Evolutionary conservation across 805 yeast species (phyloP).

Genomic region (Tetrapisispora phaffii): DNA sequence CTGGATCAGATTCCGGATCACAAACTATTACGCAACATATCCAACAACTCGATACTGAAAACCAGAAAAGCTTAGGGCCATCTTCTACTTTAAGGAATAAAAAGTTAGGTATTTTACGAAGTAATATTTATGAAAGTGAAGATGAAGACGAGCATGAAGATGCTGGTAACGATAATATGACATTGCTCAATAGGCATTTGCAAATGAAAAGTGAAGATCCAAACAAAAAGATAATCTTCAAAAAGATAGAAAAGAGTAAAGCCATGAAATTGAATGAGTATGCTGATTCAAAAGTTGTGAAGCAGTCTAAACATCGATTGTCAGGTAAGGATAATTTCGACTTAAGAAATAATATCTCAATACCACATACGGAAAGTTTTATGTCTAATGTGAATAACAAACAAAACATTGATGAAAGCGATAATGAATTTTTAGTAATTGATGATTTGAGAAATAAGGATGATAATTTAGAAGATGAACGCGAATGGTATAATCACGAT

Average conservation of each 20-base stretch:
- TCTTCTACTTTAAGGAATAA: background rate
- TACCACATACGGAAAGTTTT: background rate
- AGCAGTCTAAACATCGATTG: background rate
- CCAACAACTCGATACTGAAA: background rate
- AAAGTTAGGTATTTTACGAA: too few species aligned
- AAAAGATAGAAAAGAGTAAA: slow-evolving; percentile 10
- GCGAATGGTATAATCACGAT: slow-evolving; percentile 28
- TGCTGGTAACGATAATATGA: background rate
- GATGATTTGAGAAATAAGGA: background rate
- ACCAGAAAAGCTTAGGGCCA: background rate
- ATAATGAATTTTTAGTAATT: background rate
- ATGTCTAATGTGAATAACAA: background rate
- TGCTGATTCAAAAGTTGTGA: slow-evolving; percentile 3
- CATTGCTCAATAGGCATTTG: background rate
- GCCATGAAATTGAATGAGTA: slow-evolving; percentile 18
- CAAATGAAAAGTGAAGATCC: background rate
- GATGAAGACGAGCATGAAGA: background rate
- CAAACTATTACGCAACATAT: too few species aligned
- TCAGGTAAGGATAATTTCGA: background rate
- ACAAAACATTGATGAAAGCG: background rate
- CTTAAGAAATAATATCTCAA: background rate
- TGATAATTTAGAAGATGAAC: slow-evolving; percentile 13
- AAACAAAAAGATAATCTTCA: background rate
- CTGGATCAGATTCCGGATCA: background rate
- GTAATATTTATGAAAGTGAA: background rate